Conservation (phyloP, 805 yeast species). For the Cyberlindnera suaveolens region DNA sequence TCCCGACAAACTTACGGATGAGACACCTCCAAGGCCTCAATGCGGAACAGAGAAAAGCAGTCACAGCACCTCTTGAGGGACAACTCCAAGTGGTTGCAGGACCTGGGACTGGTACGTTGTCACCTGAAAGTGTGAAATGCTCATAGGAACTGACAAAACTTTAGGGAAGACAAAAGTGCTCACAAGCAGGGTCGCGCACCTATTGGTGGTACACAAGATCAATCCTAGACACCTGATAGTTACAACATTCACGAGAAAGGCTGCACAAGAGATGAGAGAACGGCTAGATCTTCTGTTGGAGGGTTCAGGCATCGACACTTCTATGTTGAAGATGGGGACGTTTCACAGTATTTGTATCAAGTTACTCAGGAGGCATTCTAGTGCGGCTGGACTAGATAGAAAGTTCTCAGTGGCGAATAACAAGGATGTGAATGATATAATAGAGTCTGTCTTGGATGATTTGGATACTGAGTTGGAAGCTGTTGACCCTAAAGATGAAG, state of each 20-base stretch:
- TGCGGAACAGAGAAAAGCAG: slow-evolving; percentile 39
- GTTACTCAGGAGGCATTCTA: slow-evolving; percentile 51
- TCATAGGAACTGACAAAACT: not conserved
- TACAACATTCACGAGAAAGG: slow-evolving; percentile 90
- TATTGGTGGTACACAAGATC: slow-evolving; percentile 45
- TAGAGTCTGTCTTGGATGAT: slow-evolving; percentile 2
- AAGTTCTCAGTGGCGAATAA: slow-evolving; percentile 57
- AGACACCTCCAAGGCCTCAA: slow-evolving; percentile 25
- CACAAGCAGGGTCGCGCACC: slow-evolving; percentile 69
- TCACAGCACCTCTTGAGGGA: slow-evolving; percentile 31
- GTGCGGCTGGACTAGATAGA: slow-evolving; percentile 34
- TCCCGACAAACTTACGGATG: not conserved
- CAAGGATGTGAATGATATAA: slow-evolving; percentile 45
- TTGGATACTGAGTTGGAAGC: slow-evolving; percentile 2
- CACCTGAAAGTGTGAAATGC: slow-evolving; percentile 16
- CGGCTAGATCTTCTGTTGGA: slow-evolving; percentile 40
- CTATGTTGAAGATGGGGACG: slow-evolving; percentile 69
- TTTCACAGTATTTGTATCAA: slow-evolving; percentile 79
- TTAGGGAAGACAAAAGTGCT: slow-evolving; percentile 68
- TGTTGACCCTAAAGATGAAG: slow-evolving; percentile 1
- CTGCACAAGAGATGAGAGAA: slow-evolving; percentile 78
- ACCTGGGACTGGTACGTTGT: slow-evolving; percentile 50
- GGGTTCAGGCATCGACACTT: slow-evolving; percentile 27
- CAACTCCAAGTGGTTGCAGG: slow-evolving; percentile 54
- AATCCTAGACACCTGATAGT: slow-evolving; percentile 65